These are phyloP conservation scores for Yarrowia divulgata DNA, from an alignment of 805 yeast genomes.

Conservation along the genomic window DNA sequence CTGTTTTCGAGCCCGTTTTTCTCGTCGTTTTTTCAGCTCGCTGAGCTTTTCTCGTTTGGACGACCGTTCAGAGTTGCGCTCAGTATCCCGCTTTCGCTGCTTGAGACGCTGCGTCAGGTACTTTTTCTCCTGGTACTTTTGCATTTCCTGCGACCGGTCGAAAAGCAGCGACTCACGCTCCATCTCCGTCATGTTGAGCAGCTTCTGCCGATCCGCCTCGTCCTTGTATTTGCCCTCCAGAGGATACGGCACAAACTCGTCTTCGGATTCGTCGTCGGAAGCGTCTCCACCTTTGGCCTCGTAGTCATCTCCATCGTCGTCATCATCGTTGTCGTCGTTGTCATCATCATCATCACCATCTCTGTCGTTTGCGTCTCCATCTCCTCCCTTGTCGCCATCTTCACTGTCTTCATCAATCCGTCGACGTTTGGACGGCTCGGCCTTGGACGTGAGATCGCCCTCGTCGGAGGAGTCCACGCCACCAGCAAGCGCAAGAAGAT, in stretches of 20 bases:
- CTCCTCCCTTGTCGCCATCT: constrained; percentile 44
- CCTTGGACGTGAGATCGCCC: constrained; percentile 40
- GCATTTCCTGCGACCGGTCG: constrained; percentile 92
- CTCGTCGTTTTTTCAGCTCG: constrained; percentile 78
- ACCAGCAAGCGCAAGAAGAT: constrained; percentile 94
- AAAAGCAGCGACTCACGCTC: constrained; percentile 89
- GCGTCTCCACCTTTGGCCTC: constrained; percentile 48
- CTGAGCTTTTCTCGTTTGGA: constrained; percentile 61
- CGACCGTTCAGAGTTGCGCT: constrained; percentile 45
- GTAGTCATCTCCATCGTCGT: constrained; percentile 43
- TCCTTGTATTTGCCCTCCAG: constrained; percentile 89
- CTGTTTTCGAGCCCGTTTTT: constrained; percentile 54
- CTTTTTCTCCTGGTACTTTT: constrained; percentile 82
- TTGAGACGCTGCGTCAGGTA: constrained; percentile 82
- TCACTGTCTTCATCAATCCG: constrained; percentile 50
- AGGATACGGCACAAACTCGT: constrained; percentile 73
- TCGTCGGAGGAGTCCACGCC: constrained; percentile 58
- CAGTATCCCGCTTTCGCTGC: constrained; percentile 49
- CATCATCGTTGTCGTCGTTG: constrained; percentile 53
- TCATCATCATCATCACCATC: constrained; percentile 51
- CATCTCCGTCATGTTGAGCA: constrained; percentile 82
- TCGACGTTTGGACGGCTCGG: constrained; percentile 34
- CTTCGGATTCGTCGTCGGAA: constrained; percentile 49
- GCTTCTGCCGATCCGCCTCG: constrained; percentile 71
- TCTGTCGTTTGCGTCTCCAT: constrained; percentile 40